Base-by-base conservation (phyloP, 2,329 filamentous ascomycete genomes). In the Colletotrichum cuscutae region DNA sequence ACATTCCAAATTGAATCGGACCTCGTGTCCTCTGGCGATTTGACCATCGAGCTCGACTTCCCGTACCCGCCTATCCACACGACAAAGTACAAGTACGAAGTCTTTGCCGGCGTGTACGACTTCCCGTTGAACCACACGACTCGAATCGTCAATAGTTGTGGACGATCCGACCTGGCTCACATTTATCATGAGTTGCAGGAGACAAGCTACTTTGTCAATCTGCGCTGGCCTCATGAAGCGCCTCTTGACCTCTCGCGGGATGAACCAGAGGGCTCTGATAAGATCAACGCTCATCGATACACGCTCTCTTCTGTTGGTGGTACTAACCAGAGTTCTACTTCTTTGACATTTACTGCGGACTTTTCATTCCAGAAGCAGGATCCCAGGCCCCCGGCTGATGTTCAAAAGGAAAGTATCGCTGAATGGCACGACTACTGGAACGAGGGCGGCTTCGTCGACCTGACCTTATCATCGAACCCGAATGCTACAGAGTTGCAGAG, bases 401-500 rank as follows among this genome's bases (percentile, higher is more conserved):
- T 82, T 1, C 71, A 69, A 5, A 57, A 76, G 1, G 74, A 80
- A 1, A 82, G 79, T 46, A 53, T 73, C 0, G 54, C 30, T 4
- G 80, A 68, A 4, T 84, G 82, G 82, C 76, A 79, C 7, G 68
- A 78, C 0, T 84, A 84, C 71, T 84, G 84, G 84, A 76, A 77
- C 24, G 74, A 79, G 5, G 84, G 84, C 0, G 84, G 82, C 0
- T 86, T 86, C 57, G 78, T 85, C 1, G 84, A 86, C 63, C 76
- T 86, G 28, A 84, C 82, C 0, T 74, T 77, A 1, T 82, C 82
- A 2, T 76, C 77, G 0, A 82, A 80, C 52, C 71, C 79, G 0
- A 81, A 82, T 12, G 83, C 84, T 4, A 80, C 80, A 1, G 84
- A 86, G 65, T 73, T 86, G 4, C 84, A 86, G 75, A 80, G 84